These are phyloP conservation scores for Macrolepiota fuliginosa DNA, from an alignment of 768 basidiomycete genomes.

Conservation along the genomic window DNA sequence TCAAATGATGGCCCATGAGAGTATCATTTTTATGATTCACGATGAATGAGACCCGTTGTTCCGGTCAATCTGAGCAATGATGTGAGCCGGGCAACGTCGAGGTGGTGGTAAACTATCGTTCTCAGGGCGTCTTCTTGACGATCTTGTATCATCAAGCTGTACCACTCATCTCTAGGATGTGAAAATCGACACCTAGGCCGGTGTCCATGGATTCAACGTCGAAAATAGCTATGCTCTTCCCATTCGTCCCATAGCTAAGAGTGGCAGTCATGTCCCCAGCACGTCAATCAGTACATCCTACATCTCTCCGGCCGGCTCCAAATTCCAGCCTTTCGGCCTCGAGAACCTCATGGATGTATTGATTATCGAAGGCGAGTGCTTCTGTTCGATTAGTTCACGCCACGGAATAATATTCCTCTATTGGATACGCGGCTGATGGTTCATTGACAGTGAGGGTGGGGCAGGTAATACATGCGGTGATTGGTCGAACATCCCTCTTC, in stretches of 20 bases:
- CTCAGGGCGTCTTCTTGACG: not conserved
- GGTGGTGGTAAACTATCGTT: not conserved
- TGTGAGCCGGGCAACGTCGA: not conserved
- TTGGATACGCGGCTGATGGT: not conserved
- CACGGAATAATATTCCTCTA: not conserved
- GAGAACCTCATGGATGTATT: conserved; percentile 1
- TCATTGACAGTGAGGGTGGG: not conserved
- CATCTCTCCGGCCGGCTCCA: not conserved
- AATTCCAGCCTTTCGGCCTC: not conserved
- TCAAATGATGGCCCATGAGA: not conserved
- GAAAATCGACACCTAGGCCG: too few relatives aligned
- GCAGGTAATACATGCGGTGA: not conserved
- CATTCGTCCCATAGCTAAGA: not conserved
- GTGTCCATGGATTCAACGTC: not conserved
- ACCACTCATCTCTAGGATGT: not conserved
- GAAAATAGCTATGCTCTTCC: not conserved
- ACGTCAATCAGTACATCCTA: not conserved
- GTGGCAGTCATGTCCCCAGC: not conserved
- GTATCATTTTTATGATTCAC: not conserved
- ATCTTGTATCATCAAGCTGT: not conserved
- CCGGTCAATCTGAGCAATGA: not conserved
- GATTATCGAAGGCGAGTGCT: not conserved
- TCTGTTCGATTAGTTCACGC: not conserved
- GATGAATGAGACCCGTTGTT: not conserved
- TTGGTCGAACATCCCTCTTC: conserved; percentile 3